Conservation (phyloP, 306 rosid genomes). For the Cicer judaicum region DNA sequence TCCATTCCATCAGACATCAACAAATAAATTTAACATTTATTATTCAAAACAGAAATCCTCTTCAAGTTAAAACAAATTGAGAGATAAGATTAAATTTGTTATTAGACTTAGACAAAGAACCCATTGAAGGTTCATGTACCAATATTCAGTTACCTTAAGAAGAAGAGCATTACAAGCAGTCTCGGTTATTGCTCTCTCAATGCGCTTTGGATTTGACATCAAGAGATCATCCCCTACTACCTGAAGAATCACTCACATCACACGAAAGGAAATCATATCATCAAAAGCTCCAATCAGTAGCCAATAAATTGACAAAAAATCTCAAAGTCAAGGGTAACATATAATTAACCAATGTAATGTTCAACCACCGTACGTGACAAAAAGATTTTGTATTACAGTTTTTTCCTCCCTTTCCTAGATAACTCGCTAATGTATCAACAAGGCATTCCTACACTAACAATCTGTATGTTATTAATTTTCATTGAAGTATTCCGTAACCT, state of each 20-base stretch:
- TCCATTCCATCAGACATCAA: slow-evolving; percentile 24
- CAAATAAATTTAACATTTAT: slow-evolving; percentile 8
- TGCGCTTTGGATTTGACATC: slow-evolving; percentile 83
- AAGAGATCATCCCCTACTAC: slow-evolving; percentile 89
- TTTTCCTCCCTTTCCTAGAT: background rate
- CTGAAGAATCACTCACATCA: slow-evolving; percentile 58
- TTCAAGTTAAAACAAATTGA: background rate
- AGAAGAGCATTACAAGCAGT: slow-evolving; percentile 85
- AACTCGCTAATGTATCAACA: background rate
- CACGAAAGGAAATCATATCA: slow-evolving; percentile 35
- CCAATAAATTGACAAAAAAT: slow-evolving; percentile 32
- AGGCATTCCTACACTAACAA: slow-evolving; percentile 3
- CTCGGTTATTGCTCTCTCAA: slow-evolving; percentile 78
- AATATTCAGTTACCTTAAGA: slow-evolving; percentile 71
- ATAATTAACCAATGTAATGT: background rate
- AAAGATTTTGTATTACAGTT: background rate
- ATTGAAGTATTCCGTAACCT: slow-evolving; percentile 15
- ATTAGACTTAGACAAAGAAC: slow-evolving; percentile 27
- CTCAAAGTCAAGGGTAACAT: slow-evolving; percentile 19
- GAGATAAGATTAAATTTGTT: slow-evolving; percentile 4
- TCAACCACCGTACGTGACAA: slow-evolving; percentile 13
- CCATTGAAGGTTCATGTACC: slow-evolving; percentile 19
- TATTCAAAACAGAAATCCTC: background rate
- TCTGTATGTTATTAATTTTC: slow-evolving; percentile 17
- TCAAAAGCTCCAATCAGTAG: slow-evolving; percentile 36